phyloP scores from a whole-genome alignment of 129 eudicot genomes.

The Helichrysum umbraculigerum region DNA sequence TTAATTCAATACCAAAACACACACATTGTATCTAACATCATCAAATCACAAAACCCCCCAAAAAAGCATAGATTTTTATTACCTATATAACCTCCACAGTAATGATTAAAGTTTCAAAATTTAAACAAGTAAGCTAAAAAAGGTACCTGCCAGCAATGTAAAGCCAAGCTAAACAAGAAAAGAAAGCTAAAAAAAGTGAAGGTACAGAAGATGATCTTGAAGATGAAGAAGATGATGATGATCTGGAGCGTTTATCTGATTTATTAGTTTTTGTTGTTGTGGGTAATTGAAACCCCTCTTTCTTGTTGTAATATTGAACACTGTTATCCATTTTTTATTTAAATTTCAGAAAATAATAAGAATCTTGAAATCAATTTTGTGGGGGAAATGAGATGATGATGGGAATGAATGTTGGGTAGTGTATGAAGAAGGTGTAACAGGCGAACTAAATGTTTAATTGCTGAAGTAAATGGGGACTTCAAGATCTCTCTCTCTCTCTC shows the following conservation, averaged over 20 bases:
- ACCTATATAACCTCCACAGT: not conserved
- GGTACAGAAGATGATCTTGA: slow-evolving; percentile 32
- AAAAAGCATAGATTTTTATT: not conserved
- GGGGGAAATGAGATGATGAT: not conserved
- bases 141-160: slow-evolving; percentile 81
- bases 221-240: slow-evolving; percentile 3
- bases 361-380: not conserved
- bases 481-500: not conserved
- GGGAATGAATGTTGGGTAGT: not conserved
- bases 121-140: not conserved
- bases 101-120: too few relatives aligned
- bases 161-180: slow-evolving; percentile 88
- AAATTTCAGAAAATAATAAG: not conserved
- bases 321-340: not conserved
- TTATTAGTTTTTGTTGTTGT: not conserved
- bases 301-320: not conserved
- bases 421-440: not conserved
- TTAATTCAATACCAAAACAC: not conserved
- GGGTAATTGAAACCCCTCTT: not conserved
- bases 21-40: not conserved
- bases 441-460: not conserved
- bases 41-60: not conserved
- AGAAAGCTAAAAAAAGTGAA: slow-evolving; percentile 53
- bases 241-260: not conserved
- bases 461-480: not conserved